phyloP scores from a whole-genome alignment of 148 eudicot species.

The Chenopodium quinoa region DNA sequence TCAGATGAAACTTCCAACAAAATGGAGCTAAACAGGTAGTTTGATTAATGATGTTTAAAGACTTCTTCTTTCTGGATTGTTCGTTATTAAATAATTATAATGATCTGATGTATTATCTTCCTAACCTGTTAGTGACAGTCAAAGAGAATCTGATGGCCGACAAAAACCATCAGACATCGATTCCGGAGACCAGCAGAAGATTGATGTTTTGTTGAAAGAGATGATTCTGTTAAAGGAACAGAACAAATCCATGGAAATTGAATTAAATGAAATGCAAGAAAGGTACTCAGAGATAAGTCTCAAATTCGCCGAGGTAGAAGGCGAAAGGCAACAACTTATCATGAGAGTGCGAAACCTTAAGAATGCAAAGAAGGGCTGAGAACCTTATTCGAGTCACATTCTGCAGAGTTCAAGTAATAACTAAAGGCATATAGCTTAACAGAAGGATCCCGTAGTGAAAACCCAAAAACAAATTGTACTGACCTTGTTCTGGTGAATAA shows the following conservation, averaged over 20 bases:
- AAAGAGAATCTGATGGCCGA: slow-evolving; percentile 22
- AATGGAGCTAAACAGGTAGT: slow-evolving; percentile 15
- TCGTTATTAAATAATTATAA: not conserved
- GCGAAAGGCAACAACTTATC: slow-evolving; percentile 87
- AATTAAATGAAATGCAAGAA: slow-evolving; percentile 85
- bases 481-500: slow-evolving; percentile 28
- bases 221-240: slow-evolving; percentile 55
- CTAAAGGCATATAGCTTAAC: not conserved
- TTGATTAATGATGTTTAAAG: not conserved
- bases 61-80: not conserved
- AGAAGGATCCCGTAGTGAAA: slow-evolving; percentile 15
- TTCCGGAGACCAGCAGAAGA: slow-evolving; percentile 28
- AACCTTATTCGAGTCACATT: not conserved
- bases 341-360: slow-evolving; percentile 75
- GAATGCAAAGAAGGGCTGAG: slow-evolving; percentile 54
- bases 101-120: not conserved
- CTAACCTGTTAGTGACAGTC: slow-evolving; percentile 27
- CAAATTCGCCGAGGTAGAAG: slow-evolving; percentile 97
- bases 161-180: slow-evolving; percentile 10
- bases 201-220: slow-evolving; percentile 43
- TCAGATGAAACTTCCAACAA: slow-evolving; percentile 9
- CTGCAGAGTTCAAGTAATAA: not conserved
- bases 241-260: slow-evolving; percentile 72
- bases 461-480: not conserved
- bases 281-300: slow-evolving; percentile 92